These are phyloP conservation scores for Leishmania aethiopica DNA, from an alignment of 208 protist genomes.

Conservation along the genomic window DNA sequence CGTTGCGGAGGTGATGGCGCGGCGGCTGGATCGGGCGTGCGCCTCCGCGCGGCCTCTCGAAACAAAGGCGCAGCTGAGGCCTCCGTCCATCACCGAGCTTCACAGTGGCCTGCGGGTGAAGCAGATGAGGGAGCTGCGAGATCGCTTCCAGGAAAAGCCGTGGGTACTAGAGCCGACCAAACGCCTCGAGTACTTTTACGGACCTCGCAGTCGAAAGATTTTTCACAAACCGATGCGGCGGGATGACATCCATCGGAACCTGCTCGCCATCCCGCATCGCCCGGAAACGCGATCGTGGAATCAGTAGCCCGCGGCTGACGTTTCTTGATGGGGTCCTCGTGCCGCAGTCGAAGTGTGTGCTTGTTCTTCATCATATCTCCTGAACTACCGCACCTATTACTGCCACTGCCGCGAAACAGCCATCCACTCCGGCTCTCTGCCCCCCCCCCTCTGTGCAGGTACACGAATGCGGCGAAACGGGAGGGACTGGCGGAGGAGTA, in stretches of 20 bases:
- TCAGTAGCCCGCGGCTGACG: background rate
- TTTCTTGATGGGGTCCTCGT: background rate
- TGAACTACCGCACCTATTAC: background rate
- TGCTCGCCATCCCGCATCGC: constrained; percentile 27
- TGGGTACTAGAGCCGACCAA: constrained; percentile 45
- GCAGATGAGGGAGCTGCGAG: constrained; percentile 47
- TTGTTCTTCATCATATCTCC: background rate
- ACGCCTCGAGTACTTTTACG: constrained; percentile 42
- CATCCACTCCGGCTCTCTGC: background rate
- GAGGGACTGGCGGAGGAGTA: too few species aligned
- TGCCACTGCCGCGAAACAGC: background rate
- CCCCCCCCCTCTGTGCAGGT: background rate
- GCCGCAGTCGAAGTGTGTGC: background rate
- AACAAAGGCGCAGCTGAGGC: constrained; percentile 34
- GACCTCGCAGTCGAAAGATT: constrained; percentile 55
- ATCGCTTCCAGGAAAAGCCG: constrained; percentile 59
- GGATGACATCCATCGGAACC: constrained; percentile 28
- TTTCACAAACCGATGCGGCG: constrained; percentile 46
- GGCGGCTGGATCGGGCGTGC: constrained; percentile 76
- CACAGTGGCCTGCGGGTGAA: constrained; percentile 29
- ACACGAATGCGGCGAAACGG: background rate
- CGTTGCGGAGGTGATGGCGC: constrained; percentile 68
- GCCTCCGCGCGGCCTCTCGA: constrained; percentile 70
- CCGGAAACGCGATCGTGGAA: constrained; percentile 28
- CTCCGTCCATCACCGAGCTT: constrained; percentile 44